Percentiles rank a stretch among this genome's conserved stretches.
Evolutionary conservation across 176 grass and related monocot genomes (phyloP).

Genomic region (Eragrostis nindensis): DNA sequence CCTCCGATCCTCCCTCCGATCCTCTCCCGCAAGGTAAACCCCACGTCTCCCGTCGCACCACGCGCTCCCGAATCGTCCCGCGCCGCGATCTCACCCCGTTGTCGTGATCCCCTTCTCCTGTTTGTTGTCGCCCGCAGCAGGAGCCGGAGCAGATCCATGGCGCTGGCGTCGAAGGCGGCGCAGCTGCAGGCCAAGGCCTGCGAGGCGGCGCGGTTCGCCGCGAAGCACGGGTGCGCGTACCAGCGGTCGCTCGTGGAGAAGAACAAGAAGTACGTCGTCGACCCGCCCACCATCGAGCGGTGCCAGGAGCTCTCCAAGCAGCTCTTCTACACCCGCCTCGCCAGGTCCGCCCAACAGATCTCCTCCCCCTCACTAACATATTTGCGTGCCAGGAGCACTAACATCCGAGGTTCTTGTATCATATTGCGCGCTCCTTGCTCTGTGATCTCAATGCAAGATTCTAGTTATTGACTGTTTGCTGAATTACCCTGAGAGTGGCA

Average conservation of each 20-base stretch:
- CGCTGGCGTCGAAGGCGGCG: constrained; percentile 71
- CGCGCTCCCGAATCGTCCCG: not conserved
- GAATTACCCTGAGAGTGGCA: not conserved
- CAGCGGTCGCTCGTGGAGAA: constrained; percentile 68
- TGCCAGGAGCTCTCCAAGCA: constrained; percentile 96
- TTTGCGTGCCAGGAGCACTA: no score
- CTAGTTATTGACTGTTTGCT: not conserved
- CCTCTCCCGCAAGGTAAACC: not conserved
- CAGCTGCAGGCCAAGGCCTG: constrained; percentile 79
- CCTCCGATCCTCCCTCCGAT: constrained; percentile 14
- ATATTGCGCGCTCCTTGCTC: not conserved
- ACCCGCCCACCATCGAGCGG: constrained; percentile 68
- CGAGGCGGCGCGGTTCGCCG: constrained; percentile 66
- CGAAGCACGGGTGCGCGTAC: constrained; percentile 71
- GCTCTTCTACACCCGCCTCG: constrained; percentile 95
- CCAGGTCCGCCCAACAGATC: constrained; percentile 45
- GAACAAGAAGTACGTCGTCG: constrained; percentile 76
- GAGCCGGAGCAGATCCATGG: constrained; percentile 49
- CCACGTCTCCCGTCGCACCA: not conserved
- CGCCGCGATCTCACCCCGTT: constrained; percentile 2
- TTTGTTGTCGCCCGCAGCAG: not conserved
- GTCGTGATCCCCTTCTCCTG: not conserved
- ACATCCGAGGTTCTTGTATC: not conserved
- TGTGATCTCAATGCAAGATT: constrained; percentile 7
- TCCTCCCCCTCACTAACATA: not conserved